These are phyloP conservation scores for Cladosporium sp. DNA, from an alignment of 2,329 filamentous ascomycete species.

Conservation along the genomic window DNA sequence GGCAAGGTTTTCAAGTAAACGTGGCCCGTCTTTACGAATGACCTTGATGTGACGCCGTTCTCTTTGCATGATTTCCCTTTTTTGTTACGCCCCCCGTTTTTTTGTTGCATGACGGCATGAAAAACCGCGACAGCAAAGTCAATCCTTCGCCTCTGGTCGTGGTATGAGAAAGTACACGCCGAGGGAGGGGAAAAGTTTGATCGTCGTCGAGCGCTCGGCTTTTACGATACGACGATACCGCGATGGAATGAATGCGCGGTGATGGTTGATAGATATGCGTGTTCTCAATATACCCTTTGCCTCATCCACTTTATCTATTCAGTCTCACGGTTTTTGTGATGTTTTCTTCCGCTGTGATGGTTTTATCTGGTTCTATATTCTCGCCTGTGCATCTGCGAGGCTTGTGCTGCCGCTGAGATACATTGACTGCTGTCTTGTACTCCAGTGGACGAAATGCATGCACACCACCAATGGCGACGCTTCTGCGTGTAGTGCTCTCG, in stretches of 20 bases:
- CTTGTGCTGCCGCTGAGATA: too few species aligned
- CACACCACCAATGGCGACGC: too few species aligned
- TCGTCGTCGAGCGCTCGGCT: constrained; percentile 2
- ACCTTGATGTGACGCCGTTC: constrained; percentile 9
- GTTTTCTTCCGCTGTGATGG: not conserved
- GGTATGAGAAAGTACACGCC: not conserved
- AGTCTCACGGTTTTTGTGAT: not conserved
- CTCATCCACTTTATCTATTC: not conserved
- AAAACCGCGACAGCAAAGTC: not conserved
- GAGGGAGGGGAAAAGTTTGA: not conserved
- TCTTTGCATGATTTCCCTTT: constrained; percentile 13
- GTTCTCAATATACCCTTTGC: constrained; percentile 13
- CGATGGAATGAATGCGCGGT: not conserved
- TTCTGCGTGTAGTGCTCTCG: too few species aligned
- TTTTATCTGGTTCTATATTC: too few species aligned
- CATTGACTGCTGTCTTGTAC: too few species aligned
- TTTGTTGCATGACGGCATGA: constrained; percentile 14
- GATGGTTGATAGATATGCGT: constrained; percentile 13
- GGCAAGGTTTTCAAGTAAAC: constrained; percentile 99
- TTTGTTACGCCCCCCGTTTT: not conserved
- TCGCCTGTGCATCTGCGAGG: too few species aligned
- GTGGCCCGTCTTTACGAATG: constrained; percentile 11
- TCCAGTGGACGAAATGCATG: too few species aligned
- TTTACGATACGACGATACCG: constrained; percentile 10
- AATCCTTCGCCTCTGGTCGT: not conserved